Conservation (phyloP, 495 filamentous ascomycete species). For the Penicilliopsis zonata region DNA sequence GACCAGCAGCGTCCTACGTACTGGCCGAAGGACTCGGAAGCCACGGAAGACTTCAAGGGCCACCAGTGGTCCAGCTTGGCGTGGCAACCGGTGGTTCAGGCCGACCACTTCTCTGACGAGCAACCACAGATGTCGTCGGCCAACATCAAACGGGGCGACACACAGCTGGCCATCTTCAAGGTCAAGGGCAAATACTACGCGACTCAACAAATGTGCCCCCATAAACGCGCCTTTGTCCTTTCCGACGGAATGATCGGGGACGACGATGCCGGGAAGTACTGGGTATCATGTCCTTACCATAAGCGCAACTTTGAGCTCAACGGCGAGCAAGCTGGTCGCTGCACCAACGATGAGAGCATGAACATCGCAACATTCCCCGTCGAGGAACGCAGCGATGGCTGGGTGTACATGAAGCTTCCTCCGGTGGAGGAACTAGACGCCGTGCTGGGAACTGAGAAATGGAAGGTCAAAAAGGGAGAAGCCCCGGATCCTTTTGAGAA, state of each 20-base stretch:
- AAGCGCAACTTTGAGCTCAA: conserved; percentile 83
- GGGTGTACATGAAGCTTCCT: conserved; percentile 80
- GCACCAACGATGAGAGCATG: conserved; percentile 62
- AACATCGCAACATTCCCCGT: conserved; percentile 80
- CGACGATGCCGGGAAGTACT: conserved; percentile 50
- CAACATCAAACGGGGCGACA: conserved; percentile 78
- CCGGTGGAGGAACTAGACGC: conserved; percentile 76
- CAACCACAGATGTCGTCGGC: conserved; percentile 54
- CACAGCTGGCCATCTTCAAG: conserved; percentile 85
- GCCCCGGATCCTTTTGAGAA: conserved; percentile 49
- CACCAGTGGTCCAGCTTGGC: conserved; percentile 60
- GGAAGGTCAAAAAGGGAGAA: conserved; percentile 72
- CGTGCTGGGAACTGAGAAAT: conserved; percentile 68
- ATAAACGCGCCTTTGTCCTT: conserved; percentile 86
- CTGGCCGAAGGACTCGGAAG: conserved; percentile 59
- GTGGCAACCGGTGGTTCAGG: conserved; percentile 78
- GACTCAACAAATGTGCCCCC: conserved; percentile 97
- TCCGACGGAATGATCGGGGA: conserved; percentile 85
- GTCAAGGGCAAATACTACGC: conserved; percentile 74
- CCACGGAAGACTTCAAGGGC: conserved; percentile 61
- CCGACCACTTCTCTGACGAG: conserved; percentile 59
- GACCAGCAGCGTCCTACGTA: conserved; percentile 67
- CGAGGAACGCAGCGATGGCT: conserved; percentile 67
- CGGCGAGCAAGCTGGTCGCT: conserved; percentile 55
- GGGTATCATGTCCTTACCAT: conserved; percentile 85